These are phyloP conservation scores for Termitomyces eurrhizus DNA, from an alignment of 768 basidiomycete genomes.

Conservation along the genomic window DNA sequence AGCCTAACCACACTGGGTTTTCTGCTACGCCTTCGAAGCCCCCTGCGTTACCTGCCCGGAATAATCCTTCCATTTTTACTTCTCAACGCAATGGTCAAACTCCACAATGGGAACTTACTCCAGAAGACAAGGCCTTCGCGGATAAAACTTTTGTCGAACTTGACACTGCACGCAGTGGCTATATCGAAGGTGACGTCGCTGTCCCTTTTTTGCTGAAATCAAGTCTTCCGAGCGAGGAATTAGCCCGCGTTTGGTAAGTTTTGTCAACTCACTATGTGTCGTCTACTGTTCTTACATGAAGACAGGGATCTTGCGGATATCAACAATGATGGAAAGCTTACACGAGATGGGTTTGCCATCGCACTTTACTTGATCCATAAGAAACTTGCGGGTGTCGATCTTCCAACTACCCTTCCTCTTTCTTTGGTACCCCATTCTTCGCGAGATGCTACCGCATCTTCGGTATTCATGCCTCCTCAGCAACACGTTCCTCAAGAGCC, in stretches of 20 bases:
- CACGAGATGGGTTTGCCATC: conserved; percentile 90
- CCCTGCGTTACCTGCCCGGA: conserved; percentile 38
- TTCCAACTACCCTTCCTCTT: conserved; percentile 67
- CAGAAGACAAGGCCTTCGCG: conserved; percentile 70
- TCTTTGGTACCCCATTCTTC: conserved; percentile 81
- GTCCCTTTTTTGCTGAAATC: conserved; percentile 96
- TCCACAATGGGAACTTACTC: conserved; percentile 77
- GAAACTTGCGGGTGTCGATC: conserved; percentile 73
- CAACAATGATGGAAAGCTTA: conserved; percentile 81
- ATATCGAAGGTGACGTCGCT: conserved; percentile 89
- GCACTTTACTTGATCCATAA: conserved; percentile 92
- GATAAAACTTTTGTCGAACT: conserved; percentile 83
- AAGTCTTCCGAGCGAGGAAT: conserved; percentile 69
- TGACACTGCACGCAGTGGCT: conserved; percentile 71
- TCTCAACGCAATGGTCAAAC: conserved; percentile 22
- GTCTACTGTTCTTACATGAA: conserved; percentile 7
- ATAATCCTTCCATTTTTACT: conserved; percentile 23
- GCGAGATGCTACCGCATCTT: conserved; percentile 41
- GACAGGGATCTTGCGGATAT: conserved; percentile 92
- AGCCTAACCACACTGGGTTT: conserved; percentile 47
- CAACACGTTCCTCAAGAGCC: conserved; percentile 42
- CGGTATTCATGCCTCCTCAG: conserved; percentile 33
- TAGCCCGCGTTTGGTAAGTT: conserved; percentile 90
- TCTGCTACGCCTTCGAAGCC: conserved; percentile 24
- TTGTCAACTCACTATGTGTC: not conserved